phyloP scores from a whole-genome alignment of 306 rosid species.

The Rubus parviflorus region DNA sequence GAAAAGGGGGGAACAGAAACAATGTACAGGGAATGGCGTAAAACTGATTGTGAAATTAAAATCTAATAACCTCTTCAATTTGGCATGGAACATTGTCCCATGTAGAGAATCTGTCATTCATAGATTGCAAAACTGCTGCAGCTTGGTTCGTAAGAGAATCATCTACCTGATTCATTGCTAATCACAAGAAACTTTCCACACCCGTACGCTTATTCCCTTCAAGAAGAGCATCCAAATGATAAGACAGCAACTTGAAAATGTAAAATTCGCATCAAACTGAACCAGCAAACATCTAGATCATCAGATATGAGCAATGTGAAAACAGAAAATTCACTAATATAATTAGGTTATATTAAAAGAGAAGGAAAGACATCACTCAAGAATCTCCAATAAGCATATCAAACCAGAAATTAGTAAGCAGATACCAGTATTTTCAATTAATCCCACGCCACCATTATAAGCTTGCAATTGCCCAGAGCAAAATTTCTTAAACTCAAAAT shows the following conservation, averaged over 20 bases:
- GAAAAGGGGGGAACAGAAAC: background rate
- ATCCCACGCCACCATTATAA: too few relatives aligned
- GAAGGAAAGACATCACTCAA: too few relatives aligned
- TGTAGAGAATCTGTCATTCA: conserved; percentile 26
- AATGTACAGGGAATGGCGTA: background rate
- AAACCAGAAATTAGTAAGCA: too few relatives aligned
- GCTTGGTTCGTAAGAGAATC: too few relatives aligned
- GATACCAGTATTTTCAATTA: too few relatives aligned
- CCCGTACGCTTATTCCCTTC: background rate
- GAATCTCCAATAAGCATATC: too few relatives aligned
- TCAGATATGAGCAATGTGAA: background rate
- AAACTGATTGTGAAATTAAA: background rate
- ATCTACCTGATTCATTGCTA: conserved; percentile 29
- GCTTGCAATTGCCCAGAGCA: too few relatives aligned
- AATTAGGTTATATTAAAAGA: too few relatives aligned
- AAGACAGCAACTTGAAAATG: background rate
- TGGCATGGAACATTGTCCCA: conserved; percentile 50
- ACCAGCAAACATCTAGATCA: background rate
- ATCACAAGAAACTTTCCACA: conserved; percentile 27
- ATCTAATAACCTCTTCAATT: conserved; percentile 59
- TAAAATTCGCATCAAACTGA: background rate
- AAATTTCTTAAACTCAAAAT: background rate
- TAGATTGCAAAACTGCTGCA: conserved; percentile 28
- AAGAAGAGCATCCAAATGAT: background rate
- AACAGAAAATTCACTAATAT: too few relatives aligned